Conservation (phyloP, 495 filamentous ascomycete species). For the Penicillium pulvis region DNA sequence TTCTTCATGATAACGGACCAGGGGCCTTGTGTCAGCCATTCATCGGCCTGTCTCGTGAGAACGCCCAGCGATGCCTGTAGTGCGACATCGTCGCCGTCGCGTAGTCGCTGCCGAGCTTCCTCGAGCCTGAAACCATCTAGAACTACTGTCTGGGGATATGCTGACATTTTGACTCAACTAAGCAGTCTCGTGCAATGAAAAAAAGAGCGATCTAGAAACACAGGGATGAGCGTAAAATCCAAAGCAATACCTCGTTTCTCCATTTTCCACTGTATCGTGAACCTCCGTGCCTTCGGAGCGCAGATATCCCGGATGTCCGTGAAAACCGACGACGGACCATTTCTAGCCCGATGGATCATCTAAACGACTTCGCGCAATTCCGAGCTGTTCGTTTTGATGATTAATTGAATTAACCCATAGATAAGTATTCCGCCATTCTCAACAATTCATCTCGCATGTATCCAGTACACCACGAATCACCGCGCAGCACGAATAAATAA, state of each 20-base stretch:
- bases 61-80: neutral
- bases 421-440: too few species aligned
- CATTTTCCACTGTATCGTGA: too few species aligned
- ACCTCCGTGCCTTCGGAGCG: neutral
- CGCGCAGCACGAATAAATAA: too few species aligned
- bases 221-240: too few species aligned
- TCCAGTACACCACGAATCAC: too few species aligned
- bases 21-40: conserved; percentile 7
- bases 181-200: neutral
- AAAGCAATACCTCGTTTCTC: too few species aligned
- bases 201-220: neutral
- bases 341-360: neutral
- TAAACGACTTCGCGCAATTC: too few species aligned
- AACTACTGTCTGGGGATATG: neutral
- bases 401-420: too few species aligned
- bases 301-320: neutral
- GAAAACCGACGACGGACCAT: neutral
- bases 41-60: conserved; percentile 2
- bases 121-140: neutral
- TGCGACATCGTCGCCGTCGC: neutral
- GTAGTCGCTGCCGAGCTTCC: neutral
- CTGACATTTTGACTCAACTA: neutral
- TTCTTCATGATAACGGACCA: conserved; percentile 6
- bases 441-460: too few species aligned
- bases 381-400: too few species aligned